Conservation (phyloP, 2,329 filamentous ascomycete species). For the Ascochyta viciae-villosae region DNA sequence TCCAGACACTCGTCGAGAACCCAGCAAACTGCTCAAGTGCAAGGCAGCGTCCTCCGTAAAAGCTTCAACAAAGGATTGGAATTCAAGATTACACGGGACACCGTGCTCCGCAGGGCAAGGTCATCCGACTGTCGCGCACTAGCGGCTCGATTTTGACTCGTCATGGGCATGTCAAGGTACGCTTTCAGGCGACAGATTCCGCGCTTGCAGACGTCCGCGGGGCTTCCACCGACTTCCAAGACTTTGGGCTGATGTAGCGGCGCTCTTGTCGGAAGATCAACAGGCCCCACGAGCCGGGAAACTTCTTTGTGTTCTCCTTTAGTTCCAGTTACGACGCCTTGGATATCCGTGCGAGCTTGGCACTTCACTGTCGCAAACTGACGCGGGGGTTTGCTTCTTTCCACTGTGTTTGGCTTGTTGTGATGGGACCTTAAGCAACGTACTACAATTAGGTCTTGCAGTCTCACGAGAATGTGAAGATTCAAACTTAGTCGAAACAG, state of each 20-base stretch:
- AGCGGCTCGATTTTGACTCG: constrained; percentile 13
- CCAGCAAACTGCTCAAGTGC: neutral
- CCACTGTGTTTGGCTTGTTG: neutral
- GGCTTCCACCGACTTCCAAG: constrained; percentile 7
- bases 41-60: neutral
- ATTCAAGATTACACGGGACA: neutral
- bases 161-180: constrained; percentile 10
- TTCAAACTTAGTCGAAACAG: neutral
- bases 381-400: neutral
- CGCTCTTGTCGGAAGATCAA: constrained; percentile 8
- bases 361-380: neutral
- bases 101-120: neutral
- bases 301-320: constrained; percentile 6
- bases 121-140: constrained; percentile 8
- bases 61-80: neutral
- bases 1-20: neutral
- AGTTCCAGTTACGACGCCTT: neutral
- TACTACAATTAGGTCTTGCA: neutral
- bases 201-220: constrained; percentile 13
- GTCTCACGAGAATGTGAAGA: neutral
- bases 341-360: constrained; percentile 11
- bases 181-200: constrained; percentile 9
- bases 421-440: neutral
- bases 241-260: constrained; percentile 11
- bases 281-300: constrained; percentile 9